Conservation (phyloP, 225 moss, liverwort and hornwort genomes). For the Sphagnum contortum region DNA sequence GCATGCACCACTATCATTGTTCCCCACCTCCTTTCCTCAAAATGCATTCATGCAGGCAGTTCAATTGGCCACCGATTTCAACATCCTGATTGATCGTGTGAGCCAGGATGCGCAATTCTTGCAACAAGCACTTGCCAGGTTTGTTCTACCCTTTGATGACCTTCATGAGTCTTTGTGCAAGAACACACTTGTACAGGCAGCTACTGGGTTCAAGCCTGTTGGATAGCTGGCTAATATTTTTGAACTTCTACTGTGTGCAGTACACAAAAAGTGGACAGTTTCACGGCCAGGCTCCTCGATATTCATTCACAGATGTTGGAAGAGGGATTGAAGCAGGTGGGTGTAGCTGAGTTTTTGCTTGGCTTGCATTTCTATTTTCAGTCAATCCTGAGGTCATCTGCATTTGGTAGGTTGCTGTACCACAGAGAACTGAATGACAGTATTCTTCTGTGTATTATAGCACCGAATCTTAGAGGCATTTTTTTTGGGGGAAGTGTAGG, state of each 20-base stretch:
- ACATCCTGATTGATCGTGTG: constrained; percentile 74
- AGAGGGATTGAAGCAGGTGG: constrained; percentile 62
- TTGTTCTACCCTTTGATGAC: too few relatives aligned
- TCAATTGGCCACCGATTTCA: constrained; percentile 68
- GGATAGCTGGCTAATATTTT: too few relatives aligned
- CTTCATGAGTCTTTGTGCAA: too few relatives aligned
- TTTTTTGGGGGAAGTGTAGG: constrained; percentile 15
- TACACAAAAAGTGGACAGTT: constrained; percentile 70
- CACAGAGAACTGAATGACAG: too few relatives aligned
- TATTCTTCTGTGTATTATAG: too few relatives aligned
- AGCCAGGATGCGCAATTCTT: constrained; percentile 74
- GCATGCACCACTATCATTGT: constrained; percentile 66
- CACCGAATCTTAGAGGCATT: too few relatives aligned
- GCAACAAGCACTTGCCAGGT: constrained; percentile 52
- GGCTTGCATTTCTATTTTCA: too few relatives aligned
- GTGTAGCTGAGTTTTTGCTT: not conserved
- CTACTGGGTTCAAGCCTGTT: too few relatives aligned
- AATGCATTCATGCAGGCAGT: constrained; percentile 47
- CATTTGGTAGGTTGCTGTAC: too few relatives aligned
- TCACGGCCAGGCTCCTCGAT: constrained; percentile 62
- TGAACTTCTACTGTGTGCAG: constrained; percentile 6
- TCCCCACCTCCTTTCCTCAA: constrained; percentile 69
- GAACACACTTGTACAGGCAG: too few relatives aligned
- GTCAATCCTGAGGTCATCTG: too few relatives aligned
- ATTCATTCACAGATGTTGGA: constrained; percentile 52